phyloP scores from a whole-genome alignment of 441 rosid genomes.

The Populus hybrid region DNA sequence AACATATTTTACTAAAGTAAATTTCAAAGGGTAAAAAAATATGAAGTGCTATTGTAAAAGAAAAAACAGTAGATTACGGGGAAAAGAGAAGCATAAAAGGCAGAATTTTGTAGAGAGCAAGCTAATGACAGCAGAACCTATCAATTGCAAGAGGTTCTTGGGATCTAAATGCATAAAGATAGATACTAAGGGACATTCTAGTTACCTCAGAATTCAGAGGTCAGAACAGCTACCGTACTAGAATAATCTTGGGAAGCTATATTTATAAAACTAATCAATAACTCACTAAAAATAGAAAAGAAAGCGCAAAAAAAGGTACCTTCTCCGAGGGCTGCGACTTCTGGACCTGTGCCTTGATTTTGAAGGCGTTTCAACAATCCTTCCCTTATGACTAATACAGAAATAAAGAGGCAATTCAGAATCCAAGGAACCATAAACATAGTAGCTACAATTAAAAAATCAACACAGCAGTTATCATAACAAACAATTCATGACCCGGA shows the following conservation, averaged over 20 bases:
- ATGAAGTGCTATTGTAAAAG: background rate
- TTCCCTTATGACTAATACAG: constrained; percentile 47
- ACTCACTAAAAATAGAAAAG: background rate
- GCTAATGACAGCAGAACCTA: background rate
- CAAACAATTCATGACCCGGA: background rate
- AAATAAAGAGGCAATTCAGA: background rate
- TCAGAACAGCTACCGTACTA: background rate
- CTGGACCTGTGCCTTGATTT: constrained; percentile 46
- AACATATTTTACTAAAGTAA: too few species aligned
- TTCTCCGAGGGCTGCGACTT: constrained; percentile 59
- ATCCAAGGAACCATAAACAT: background rate
- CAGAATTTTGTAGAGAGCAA: background rate
- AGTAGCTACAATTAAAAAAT: background rate
- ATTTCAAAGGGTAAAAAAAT: background rate
- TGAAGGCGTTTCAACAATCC: constrained; percentile 42
- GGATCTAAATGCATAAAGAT: background rate
- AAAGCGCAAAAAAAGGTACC: constrained; percentile 17
- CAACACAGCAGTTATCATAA: background rate
- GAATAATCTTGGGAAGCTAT: background rate
- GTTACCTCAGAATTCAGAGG: background rate
- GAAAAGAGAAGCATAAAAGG: background rate
- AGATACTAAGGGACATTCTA: background rate
- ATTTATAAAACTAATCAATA: background rate
- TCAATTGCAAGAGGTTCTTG: background rate
- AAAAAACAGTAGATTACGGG: background rate